Percentiles rank a stretch among this genome's conserved stretches.
Evolutionary conservation across 139 green algal genomes (phyloP).

Genomic region (Chara braunii): DNA sequence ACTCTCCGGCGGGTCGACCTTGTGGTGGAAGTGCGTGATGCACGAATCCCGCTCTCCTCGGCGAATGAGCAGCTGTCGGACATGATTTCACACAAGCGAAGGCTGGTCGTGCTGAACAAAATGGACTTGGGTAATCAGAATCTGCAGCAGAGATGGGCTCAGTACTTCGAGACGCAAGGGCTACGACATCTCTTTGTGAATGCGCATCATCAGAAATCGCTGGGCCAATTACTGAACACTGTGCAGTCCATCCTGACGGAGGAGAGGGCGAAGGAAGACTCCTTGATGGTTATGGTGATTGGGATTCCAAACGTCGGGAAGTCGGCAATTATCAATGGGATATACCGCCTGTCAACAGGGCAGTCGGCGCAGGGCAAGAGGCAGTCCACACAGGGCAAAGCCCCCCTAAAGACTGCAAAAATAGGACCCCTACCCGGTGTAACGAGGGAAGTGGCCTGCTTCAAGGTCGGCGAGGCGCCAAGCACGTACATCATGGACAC

Average conservation of each 20-base stretch:
- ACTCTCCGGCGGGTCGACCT: constrained; percentile 23
- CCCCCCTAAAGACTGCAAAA: constrained; percentile 21
- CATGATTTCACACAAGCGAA: constrained; percentile 21
- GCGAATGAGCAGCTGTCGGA: constrained; percentile 20
- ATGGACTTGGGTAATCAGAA: constrained; percentile 29
- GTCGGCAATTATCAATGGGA: constrained; percentile 32
- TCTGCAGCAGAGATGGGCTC: constrained; percentile 12
- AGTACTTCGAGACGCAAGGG: not conserved
- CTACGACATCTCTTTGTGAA: constrained; percentile 11
- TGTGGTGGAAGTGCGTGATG: constrained; percentile 29
- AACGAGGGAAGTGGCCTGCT: constrained; percentile 16
- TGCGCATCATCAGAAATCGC: constrained; percentile 2
- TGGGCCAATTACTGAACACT: constrained; percentile 15
- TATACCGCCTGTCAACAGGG: constrained; percentile 11
- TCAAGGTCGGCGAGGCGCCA: constrained; percentile 22
- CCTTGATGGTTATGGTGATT: constrained; percentile 35
- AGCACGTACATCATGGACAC: constrained; percentile 38
- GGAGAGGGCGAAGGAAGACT: constrained; percentile 20
- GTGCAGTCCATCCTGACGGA: constrained; percentile 4
- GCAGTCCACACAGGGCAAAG: not conserved
- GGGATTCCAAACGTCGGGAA: constrained; percentile 39
- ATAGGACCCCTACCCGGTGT: constrained; percentile 32
- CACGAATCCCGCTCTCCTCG: constrained; percentile 30
- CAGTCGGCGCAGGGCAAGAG: too few relatives aligned
- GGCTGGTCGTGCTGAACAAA: constrained; percentile 36